These are phyloP conservation scores for Leishmania major DNA, from an alignment of 208 protist species.

Conservation along the genomic window DNA sequence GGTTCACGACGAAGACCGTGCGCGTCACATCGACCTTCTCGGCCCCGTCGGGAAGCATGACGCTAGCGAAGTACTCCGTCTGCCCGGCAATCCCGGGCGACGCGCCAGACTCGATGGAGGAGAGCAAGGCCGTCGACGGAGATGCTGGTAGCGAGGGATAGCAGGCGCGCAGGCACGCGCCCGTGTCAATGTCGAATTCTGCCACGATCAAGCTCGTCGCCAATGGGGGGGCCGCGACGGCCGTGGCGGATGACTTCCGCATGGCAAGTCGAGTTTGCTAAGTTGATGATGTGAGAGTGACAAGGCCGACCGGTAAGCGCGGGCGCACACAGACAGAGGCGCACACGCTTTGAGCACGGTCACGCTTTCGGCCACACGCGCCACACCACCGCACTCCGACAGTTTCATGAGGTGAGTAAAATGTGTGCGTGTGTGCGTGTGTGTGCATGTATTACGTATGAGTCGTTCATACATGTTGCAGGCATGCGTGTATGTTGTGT, in stretches of 20 bases:
- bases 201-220: constrained; percentile 54
- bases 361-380: not conserved
- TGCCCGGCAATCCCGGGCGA: constrained; percentile 31
- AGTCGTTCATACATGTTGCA: too few relatives aligned
- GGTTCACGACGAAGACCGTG: constrained; percentile 74
- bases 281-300: not conserved
- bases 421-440: not conserved
- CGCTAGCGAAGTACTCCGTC: constrained; percentile 68
- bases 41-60: constrained; percentile 83
- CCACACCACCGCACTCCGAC: not conserved
- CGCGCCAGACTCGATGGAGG: constrained; percentile 3
- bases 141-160: constrained; percentile 32
- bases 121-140: not conserved
- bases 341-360: not conserved
- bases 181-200: constrained; percentile 84
- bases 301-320: not conserved
- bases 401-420: not conserved
- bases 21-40: constrained; percentile 63
- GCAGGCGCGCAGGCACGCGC: constrained; percentile 59
- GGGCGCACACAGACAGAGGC: not conserved
- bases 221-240: constrained; percentile 24
- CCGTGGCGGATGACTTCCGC: not conserved
- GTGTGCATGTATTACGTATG: not conserved
- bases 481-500: not conserved
- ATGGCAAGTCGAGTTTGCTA: not conserved